Evolutionary conservation across 1,139 yeast genomes (phyloP).

Genomic region (Suhomyces coccinellae): DNA sequence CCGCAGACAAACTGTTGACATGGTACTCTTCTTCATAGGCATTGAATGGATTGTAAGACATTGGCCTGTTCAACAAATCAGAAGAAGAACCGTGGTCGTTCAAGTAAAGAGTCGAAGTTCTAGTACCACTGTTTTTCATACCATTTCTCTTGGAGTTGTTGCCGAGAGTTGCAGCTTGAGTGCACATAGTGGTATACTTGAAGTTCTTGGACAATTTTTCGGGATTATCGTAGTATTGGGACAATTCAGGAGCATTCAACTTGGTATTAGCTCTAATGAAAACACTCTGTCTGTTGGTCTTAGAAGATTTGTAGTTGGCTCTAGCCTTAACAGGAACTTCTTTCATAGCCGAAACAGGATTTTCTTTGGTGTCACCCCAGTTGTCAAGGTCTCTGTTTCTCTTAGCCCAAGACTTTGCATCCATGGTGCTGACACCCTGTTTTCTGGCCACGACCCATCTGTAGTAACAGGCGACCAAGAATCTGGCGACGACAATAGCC

Average conservation of each 20-base stretch:
- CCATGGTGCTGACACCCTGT: conserved; percentile 75
- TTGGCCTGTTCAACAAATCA: conserved; percentile 38
- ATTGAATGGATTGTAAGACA: conserved; percentile 45
- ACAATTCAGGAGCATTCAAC: conserved; percentile 42
- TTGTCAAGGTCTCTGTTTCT: conserved; percentile 67
- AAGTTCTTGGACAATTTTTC: conserved; percentile 43
- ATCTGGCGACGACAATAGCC: conserved; percentile 73
- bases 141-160: conserved; percentile 16
- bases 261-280: conserved; percentile 38
- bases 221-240: conserved; percentile 42
- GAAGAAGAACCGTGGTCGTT: conserved; percentile 38
- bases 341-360: conserved; percentile 39
- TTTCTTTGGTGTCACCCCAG: conserved; percentile 50
- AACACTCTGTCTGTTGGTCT: conserved; percentile 47
- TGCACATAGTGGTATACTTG: conserved; percentile 56
- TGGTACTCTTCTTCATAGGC: conserved; percentile 34
- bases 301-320: conserved; percentile 46
- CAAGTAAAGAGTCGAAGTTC: conserved; percentile 29
- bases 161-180: conserved; percentile 49
- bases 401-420: conserved; percentile 46
- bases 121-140: conserved; percentile 17
- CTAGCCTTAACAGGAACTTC: conserved; percentile 54
- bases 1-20: conserved; percentile 60
- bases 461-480: conserved; percentile 83
- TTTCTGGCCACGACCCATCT: conserved; percentile 75